A percentile compares a stretch with the other conserved stretches of the same genome.
Conservation (phyloP, 73 alveolate species). For the Symbiodinium pilosum region DNA sequence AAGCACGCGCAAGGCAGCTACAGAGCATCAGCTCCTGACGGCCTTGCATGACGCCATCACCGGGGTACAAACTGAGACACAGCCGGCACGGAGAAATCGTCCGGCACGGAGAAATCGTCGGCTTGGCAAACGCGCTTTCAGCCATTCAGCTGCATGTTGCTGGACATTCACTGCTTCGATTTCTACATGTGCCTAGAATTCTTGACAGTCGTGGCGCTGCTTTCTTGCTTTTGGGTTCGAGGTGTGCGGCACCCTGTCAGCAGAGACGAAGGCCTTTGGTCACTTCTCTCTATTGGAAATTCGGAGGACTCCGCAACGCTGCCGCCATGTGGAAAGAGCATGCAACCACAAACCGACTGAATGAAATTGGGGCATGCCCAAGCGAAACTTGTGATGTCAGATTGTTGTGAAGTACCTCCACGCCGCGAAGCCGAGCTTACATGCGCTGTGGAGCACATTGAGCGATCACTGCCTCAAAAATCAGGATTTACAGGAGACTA, state of each 20-base stretch:
- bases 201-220: too few species aligned
- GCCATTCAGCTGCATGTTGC: not conserved
- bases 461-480: too few species aligned
- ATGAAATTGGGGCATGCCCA: too few species aligned
- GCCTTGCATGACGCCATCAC: conserved; percentile 11
- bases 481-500: too few species aligned
- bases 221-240: not conserved
- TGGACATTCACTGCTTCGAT: too few species aligned
- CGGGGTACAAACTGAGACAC: not conserved
- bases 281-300: not conserved
- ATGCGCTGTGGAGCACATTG: too few species aligned
- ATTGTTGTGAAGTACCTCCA: too few species aligned
- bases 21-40: conserved; percentile 32
- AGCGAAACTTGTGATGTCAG: too few species aligned
- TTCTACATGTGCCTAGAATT: too few species aligned
- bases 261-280: not conserved
- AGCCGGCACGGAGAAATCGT: not conserved
- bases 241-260: not conserved
- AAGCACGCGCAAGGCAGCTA: conserved; percentile 24
- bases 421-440: too few species aligned
- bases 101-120: not conserved
- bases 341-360: too few species aligned
- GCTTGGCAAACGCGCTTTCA: not conserved
- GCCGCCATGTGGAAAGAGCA: too few species aligned
- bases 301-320: not conserved